Evolutionary conservation across 306 rosid genomes (phyloP), one percentile per base, ranked within the genome.

Genomic region (Medicago arabica): DNA sequence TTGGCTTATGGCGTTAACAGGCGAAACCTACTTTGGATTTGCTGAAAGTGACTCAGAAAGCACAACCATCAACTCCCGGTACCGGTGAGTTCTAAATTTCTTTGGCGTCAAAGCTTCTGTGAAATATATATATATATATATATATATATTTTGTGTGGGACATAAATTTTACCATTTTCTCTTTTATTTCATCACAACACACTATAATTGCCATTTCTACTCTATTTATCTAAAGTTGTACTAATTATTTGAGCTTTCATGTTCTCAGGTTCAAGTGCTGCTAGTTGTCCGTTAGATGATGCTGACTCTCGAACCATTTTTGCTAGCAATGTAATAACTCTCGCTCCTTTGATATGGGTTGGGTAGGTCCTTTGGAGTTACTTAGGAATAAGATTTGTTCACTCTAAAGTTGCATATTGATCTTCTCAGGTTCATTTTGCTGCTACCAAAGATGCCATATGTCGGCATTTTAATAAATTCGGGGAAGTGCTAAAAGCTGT

Each of bases 381-480:
- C 59, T 62, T 39, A 10, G 58, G 46, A 55, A 59, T 51, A 10
- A 50, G 44, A 55, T 77, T 63, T 84, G 55, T 74, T 74, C 53
- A 31, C 71, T 58, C 69, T 68, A 7, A 77, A 77, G 61, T 57
- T 77, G 23, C 40, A 46, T 68, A 54, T 57, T 58, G 69, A 16
- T 77, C 36, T 57, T 77, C 51, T 44, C 47, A 93, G 98, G 97
- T 94, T 50, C 98, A 94, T 77, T 94, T 92, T 85, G 98, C 87
- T 84, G 96, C 98, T 34, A 87, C 95, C 69, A 94, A 88, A 89
- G 98, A 92, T 84, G 85, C 92, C 79, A 80, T 94, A 72, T 92
- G 92, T 77, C 88, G 91, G 55, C 98, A 94, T 84, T 90, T 94
- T 72, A 90, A 88, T 75, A 92, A 87, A 83, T 92, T 88, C 67